Base-by-base conservation (phyloP, 148 eudicot genomes). In the Oxyria digyna region DNA sequence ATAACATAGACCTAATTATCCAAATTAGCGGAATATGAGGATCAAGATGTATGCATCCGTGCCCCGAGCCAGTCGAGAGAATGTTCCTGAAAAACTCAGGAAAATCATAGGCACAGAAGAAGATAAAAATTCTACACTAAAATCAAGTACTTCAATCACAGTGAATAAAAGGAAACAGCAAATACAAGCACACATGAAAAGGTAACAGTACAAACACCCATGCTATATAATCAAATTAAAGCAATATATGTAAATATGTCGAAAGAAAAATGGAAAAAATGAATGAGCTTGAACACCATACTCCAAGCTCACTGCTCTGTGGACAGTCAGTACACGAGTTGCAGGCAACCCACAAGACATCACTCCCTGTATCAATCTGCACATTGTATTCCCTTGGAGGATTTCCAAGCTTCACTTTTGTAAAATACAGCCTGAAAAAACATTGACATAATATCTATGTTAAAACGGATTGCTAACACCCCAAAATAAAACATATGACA, bases 361-460 rank as follows among this genome's bases (percentile, higher is more conserved):
- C 98, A 74, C 99, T 94, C 74, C 99, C 99, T 0, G 99, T 94
- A 77, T 94, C 99, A 65, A 94, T 94, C 79, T 90, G 98, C 79
- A 94, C 98, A 73, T 86, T 94, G 82, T 82, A 94, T 73, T 94
- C 98, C 82, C 76, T 86, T n/a, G 97, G 97, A 20, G 98, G 98
- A 50, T 95, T 86, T 42, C 98, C 98, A 69, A 94, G 73, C 75
- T 72, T 94, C 37, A 94, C 87, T 82, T 85, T 90, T 8, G 98
- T 86, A 72, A 71, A 94, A 74, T 90, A 90, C 71, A 94, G 82
- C 84, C 98, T 90, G 64, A 35, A 64, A 64, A 71, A 48, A 73
- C 67, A 76, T 8, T 33, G 23, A 55, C 3, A 4, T 24, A 26
- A 26, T 10, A 26, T 27, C 33, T 55, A 9, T 3, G 8, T 9